phyloP scores from a whole-genome alignment of 495 filamentous ascomycete species.

The Talaromyces thailandensis region DNA sequence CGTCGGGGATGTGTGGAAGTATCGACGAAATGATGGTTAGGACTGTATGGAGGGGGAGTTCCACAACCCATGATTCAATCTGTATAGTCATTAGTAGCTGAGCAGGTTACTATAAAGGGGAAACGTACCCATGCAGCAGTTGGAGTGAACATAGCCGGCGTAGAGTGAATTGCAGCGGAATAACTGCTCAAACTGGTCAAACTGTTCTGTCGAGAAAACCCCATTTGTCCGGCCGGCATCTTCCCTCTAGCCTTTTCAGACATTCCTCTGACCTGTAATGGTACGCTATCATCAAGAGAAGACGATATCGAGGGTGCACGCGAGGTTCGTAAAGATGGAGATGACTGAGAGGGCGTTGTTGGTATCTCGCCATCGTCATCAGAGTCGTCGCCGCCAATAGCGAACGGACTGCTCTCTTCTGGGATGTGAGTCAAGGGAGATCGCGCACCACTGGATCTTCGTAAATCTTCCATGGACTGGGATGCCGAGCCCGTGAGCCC shows the following conservation, averaged over 20 bases:
- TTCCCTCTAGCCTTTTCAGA: constrained; percentile 97
- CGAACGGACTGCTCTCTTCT: constrained; percentile 70
- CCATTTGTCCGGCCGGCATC: constrained; percentile 76
- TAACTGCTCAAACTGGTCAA: constrained; percentile 72
- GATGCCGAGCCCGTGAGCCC: constrained; percentile 26
- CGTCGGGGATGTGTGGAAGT: constrained; percentile 35
- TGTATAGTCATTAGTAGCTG: constrained; percentile 22
- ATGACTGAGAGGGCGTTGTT: constrained; percentile 61
- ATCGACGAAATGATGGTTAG: constrained; percentile 64
- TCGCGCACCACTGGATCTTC: constrained; percentile 54
- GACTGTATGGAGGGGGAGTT: constrained; percentile 84
- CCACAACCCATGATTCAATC: constrained; percentile 92
- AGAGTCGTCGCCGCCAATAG: constrained; percentile 83
- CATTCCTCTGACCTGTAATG: constrained; percentile 89
- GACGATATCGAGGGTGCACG: constrained; percentile 65
- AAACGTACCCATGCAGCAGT: constrained; percentile 60
- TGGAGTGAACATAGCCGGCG: constrained; percentile 62
- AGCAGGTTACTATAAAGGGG: constrained; percentile 8
- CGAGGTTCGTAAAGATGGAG: constrained; percentile 61
- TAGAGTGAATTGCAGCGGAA: constrained; percentile 41
- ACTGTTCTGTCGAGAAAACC: constrained; percentile 88
- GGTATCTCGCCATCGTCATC: constrained; percentile 60
- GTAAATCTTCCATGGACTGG: constrained; percentile 63
- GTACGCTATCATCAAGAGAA: constrained; percentile 68
- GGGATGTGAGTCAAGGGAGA: constrained; percentile 67